Base-by-base conservation (phyloP, 139 green algal genomes). In the Tetradesmus lagerheimii region DNA sequence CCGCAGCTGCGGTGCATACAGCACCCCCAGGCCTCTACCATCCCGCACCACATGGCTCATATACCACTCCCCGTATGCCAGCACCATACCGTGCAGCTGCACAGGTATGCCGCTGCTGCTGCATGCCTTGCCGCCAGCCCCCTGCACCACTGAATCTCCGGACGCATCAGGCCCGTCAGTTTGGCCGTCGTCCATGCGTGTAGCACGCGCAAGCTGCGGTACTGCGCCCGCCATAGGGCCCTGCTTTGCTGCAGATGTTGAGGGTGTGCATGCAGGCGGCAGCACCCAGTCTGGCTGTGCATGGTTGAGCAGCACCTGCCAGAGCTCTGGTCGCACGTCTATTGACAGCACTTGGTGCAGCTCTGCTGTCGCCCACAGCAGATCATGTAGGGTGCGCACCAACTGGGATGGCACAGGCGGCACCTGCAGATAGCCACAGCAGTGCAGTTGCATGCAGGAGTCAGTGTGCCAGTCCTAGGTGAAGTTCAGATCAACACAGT, bases 271-370 rank as follows among this genome's bases (percentile, higher is more conserved):
- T 50, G 35, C 2, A 18, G 82, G 53, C 6, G 82, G 82, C 27
- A 87, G 6, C 9, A 80, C 83, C 83, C 83, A 88, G 83, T 91
- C 78, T 39, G 87, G 87, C 62, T 91, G 87, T 57, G 53, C 53
- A 57, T 91, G 87, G 18, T 82, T 78, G 57, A 91, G 81, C 50
- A 87, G 81, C 20, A 41, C 35, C 31, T 76, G n/a, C 31, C 50
- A 87, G 16, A 87, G 50, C 45, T 87, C 81, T 11, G 81, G 81
- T 4, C n/a, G 31, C 31, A 87, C 31, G 47, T 87, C 81, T 47
- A 87, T 76, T 2, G 29, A 38, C 27, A 87, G 34, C n/a, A 41
- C 53, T 27, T 71, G 50, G 2, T 76, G 47, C 81, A 87, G 50
- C 34, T 45, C 25, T 29, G 34, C 25, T 8, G 35, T 39, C 1